Conservation (phyloP, 768 basidiomycete species). For the Lactarius quietus region DNA sequence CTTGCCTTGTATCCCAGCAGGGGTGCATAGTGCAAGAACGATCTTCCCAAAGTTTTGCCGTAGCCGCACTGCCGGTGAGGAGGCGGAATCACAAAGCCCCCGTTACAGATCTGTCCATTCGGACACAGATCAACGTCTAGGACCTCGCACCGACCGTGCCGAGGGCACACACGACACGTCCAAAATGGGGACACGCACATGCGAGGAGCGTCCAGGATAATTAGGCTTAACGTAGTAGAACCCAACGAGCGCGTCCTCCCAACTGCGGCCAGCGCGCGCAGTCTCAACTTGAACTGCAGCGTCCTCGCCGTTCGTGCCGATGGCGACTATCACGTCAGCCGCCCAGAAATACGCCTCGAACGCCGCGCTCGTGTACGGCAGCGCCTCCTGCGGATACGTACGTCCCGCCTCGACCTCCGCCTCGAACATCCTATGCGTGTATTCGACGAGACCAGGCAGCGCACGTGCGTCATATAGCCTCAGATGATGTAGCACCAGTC, state of each 20-base stretch:
- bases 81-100: constrained; percentile 77
- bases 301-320: constrained; percentile 33
- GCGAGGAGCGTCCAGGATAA: constrained; percentile 86
- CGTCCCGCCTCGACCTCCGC: constrained; percentile 68
- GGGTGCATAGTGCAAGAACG: constrained; percentile 80
- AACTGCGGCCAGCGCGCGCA: constrained; percentile 48
- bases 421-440: constrained; percentile 62
- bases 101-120: constrained; percentile 71
- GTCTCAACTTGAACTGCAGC: constrained; percentile 39
- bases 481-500: constrained; percentile 32
- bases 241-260: constrained; percentile 71
- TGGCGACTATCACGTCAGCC: constrained; percentile 69
- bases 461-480: constrained; percentile 32
- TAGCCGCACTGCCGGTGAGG: constrained; percentile 59
- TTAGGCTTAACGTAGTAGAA: constrained; percentile 87
- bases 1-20: constrained; percentile 70
- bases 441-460: constrained; percentile 52
- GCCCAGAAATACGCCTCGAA: constrained; percentile 79
- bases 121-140: neutral
- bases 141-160: too few species aligned
- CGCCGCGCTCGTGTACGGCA: constrained; percentile 37
- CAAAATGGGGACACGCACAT: constrained; percentile 52
- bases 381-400: constrained; percentile 83
- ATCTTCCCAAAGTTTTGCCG: constrained; percentile 68
- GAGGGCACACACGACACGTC: too few species aligned